Evolutionary conservation across 129 eudicot species (phyloP), one percentile per base, ranked within the genome.

Genomic region (Flaveria linearis): DNA sequence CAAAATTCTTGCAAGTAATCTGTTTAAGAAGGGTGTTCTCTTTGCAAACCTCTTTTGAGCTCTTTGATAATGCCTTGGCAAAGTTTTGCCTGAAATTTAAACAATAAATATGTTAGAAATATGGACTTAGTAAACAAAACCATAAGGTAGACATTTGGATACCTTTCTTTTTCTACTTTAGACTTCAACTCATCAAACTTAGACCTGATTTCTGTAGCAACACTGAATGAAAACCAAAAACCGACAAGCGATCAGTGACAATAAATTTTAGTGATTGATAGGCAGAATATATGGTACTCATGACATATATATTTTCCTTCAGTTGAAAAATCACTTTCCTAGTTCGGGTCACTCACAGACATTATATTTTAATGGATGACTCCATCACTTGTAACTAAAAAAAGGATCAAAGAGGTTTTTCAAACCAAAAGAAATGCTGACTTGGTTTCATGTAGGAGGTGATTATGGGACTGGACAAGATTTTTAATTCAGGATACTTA

Each of bases 101-200:
- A 68, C 5, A 18, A 63, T 73, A 66, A 12, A 23, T 52, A 62
- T 73, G 66, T 51, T n/a, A n/a, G 16, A 22, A 49, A 74, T 45
- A 69, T 42, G 46, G 2, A 25, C 56, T 41, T 74, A 51, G 26
- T 15, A 18, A 68, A 9, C 17, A 79, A 60, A 18, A 61, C 33
- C 67, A 52, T 20, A 68, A 17, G 42, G 52, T 52, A 72, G 14
- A 62, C 68, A 62, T 62, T 28, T 30, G 68, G 68, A 55, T 85
- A 93, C 99, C 99, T 91, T 75, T 94, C 99, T 83, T 94, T 94
- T 84, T 94, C 97, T 58, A 94, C 79, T 79, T 91, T 94, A 51
- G 84, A 72, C 83, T 86, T 94, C 86, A 94, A 51, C 76, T 91
- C 99, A 71, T 91, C 97, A 73, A 86, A 78, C 84, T 72, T 89